Conservation (phyloP, 768 basidiomycete genomes). For the Albatrellus ellisii region DNA sequence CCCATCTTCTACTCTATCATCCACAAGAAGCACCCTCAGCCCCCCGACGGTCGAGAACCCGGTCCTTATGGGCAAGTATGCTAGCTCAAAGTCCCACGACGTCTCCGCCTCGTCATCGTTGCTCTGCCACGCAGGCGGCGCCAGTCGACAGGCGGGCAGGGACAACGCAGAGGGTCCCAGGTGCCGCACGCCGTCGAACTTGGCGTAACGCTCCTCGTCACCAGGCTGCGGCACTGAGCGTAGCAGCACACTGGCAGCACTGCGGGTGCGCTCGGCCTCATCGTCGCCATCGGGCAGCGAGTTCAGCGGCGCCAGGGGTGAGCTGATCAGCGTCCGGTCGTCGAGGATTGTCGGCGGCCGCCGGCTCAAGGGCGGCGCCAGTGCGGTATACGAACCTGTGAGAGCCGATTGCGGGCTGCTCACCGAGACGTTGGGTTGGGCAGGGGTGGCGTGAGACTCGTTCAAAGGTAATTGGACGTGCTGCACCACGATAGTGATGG, state of each 20-base stretch:
- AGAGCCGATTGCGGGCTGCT: neutral
- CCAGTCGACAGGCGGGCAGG: conserved; percentile 21
- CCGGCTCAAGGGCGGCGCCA: conserved; percentile 20
- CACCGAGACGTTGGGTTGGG: conserved; percentile 13
- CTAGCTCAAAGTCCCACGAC: conserved; percentile 47
- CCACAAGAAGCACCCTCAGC: conserved; percentile 51
- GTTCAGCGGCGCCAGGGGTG: too few relatives aligned
- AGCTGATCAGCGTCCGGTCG: too few relatives aligned
- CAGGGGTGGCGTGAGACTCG: conserved; percentile 13
- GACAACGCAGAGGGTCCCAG: conserved; percentile 38
- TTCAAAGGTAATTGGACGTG: conserved; percentile 37
- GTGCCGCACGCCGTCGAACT: conserved; percentile 14
- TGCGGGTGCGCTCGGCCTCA: too few relatives aligned
- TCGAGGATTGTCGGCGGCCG: too few relatives aligned
- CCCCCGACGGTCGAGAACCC: conserved; percentile 62
- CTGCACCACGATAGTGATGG: conserved; percentile 47
- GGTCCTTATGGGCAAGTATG: conserved; percentile 40
- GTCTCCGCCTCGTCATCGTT: conserved; percentile 22
- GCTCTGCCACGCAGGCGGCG: neutral
- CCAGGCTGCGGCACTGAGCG: conserved; percentile 6
- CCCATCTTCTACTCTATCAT: conserved; percentile 35
- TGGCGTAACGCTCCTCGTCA: conserved; percentile 7
- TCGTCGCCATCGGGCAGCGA: conserved; percentile 16
- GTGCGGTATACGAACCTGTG: conserved; percentile 36
- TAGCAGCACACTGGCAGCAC: too few relatives aligned